Conservation (phyloP, 805 yeast genomes). For the Pichia pseudocactophila region DNA sequence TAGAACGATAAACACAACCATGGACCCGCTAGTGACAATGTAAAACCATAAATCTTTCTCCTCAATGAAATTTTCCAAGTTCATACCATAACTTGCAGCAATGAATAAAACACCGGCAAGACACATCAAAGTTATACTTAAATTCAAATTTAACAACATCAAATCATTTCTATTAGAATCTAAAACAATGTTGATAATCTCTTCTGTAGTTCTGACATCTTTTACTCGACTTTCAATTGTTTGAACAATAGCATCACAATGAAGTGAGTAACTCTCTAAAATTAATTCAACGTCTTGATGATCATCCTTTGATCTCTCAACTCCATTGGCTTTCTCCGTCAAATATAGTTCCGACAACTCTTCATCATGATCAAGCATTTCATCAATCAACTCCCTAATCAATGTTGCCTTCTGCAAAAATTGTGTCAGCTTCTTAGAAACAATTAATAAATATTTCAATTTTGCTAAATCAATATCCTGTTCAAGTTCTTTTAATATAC, state of each 20-base stretch:
- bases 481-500: slow-evolving; percentile 71
- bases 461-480: slow-evolving; percentile 72
- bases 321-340: slow-evolving; percentile 45
- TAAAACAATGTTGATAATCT: slow-evolving; percentile 82
- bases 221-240: slow-evolving; percentile 66
- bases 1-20: slow-evolving; percentile 33
- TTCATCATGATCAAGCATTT: slow-evolving; percentile 79
- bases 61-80: slow-evolving; percentile 84
- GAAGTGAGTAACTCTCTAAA: slow-evolving; percentile 82
- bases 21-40: slow-evolving; percentile 38
- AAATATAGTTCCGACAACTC: slow-evolving; percentile 74
- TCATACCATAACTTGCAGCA: slow-evolving; percentile 94
- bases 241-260: slow-evolving; percentile 91
- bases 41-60: slow-evolving; percentile 65
- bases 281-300: slow-evolving; percentile 87
- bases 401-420: slow-evolving; percentile 78
- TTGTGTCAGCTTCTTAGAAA: slow-evolving; percentile 74
- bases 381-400: slow-evolving; percentile 78
- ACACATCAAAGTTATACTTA: slow-evolving; percentile 75
- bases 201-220: slow-evolving; percentile 91
- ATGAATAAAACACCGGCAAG: slow-evolving; percentile 72
- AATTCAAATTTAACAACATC: slow-evolving; percentile 78
- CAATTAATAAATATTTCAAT: slow-evolving; percentile 68
- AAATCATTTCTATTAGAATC: slow-evolving; percentile 92
- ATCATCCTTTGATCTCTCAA: slow-evolving; percentile 44